Base-by-base conservation (phyloP, 371 early-diverging fungal species). In the Amoeboaphelidium protococcarum region DNA sequence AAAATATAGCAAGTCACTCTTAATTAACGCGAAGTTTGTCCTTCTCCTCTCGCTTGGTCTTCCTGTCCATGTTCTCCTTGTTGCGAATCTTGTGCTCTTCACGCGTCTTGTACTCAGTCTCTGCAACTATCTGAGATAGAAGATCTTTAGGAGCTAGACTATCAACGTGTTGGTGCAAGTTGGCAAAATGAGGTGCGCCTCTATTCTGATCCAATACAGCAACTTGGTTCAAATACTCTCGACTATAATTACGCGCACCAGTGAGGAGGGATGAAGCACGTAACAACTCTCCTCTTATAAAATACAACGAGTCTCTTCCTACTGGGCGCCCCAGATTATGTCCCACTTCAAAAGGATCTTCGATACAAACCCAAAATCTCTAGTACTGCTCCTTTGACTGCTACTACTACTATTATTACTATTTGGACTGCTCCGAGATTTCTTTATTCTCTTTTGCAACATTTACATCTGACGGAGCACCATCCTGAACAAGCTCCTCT, bases 321-420 rank as follows among this genome's bases (percentile, higher is more conserved):
- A 42, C 42, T 12, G 22, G 22, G 4, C 42, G 4, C n/a, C 42
- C 42, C 4, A 42, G 22, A 42, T 42, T 42, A 42, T 42, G 42
- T 42, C n/a, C 21, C n/a, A 42, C 21, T 42, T 42, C 42, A 42
- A 42, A 42, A 4, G 42, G 42, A 42, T 42, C 42, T 19, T 42
- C 42, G 4, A 42, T 22, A 19, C 42, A 42, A 42, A 42, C 6
- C 42, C 42, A 42, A 19, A 16, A 42, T 42, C 22, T 42, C 37
- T 31, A 16, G 6, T 10, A 6, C 6, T 10, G 6, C 37, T 31
- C 37, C 16, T 16, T 31, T 31, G 6, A 31, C 37, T 10, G 6
- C 37, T 31, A n/a, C n/a, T n/a, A n/a, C n/a, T n/a, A n/a, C n/a
- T 31, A 16, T 16, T 31, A 10, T 6, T 6, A 6, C 6, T 10